Evolutionary conservation across 225 moss, liverwort and hornwort species (phyloP).

Genomic region (Ulota crispa): DNA sequence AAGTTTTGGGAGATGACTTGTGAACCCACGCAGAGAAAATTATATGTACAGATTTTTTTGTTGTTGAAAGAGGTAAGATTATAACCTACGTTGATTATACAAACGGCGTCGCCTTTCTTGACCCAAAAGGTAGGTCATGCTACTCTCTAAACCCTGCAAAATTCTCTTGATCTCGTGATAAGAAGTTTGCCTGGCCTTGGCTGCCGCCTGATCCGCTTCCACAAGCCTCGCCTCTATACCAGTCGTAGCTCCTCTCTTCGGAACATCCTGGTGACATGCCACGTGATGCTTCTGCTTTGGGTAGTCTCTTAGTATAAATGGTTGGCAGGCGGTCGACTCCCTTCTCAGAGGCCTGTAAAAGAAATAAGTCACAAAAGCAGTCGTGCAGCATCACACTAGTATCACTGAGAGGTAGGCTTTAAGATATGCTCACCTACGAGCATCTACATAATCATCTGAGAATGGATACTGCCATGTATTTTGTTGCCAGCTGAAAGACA

Average conservation of each 20-base stretch:
- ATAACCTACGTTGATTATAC: slow-evolving; percentile 34
- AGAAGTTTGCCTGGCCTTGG: slow-evolving; percentile 23
- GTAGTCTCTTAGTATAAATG: slow-evolving; percentile 27
- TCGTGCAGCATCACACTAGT: neutral
- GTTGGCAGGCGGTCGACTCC: slow-evolving; percentile 28
- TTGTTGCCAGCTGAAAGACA: neutral
- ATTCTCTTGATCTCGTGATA: slow-evolving; percentile 50
- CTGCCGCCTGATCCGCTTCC: slow-evolving; percentile 23
- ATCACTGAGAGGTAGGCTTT: neutral
- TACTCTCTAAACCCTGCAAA: slow-evolving; percentile 58
- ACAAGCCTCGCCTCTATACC: slow-evolving; percentile 38
- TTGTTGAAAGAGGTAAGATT: neutral
- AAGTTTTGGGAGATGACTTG: neutral
- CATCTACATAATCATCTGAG: neutral
- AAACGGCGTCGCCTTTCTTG: slow-evolving; percentile 70
- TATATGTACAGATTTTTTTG: neutral
- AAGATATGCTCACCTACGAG: neutral
- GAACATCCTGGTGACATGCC: slow-evolving; percentile 41
- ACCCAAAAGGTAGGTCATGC: slow-evolving; percentile 82
- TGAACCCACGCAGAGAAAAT: neutral
- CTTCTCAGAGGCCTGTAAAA: slow-evolving; percentile 30
- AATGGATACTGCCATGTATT: neutral
- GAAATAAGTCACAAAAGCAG: neutral
- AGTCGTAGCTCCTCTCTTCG: slow-evolving; percentile 18
- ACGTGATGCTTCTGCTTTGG: slow-evolving; percentile 29